These are phyloP conservation scores for Penicillium capsulatum DNA, from an alignment of 2,329 filamentous ascomycete species.

Conservation along the genomic window DNA sequence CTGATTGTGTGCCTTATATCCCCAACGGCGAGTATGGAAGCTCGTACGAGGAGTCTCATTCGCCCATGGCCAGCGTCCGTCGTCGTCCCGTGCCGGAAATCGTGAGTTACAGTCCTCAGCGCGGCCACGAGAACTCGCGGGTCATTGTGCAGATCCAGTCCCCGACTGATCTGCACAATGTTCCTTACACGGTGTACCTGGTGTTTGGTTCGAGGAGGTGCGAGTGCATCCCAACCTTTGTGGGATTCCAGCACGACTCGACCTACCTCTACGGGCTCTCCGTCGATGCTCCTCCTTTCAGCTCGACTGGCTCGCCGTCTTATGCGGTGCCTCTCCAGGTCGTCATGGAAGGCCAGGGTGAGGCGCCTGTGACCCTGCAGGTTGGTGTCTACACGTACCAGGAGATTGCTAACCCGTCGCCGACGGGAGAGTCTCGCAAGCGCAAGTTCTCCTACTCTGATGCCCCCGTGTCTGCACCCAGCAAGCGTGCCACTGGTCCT, in stretches of 20 bases:
- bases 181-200: constrained; percentile 57
- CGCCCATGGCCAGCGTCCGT: constrained; percentile 62
- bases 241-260: constrained; percentile 51
- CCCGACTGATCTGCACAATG: constrained; percentile 66
- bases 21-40: constrained; percentile 37
- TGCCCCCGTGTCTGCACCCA: constrained; percentile 45
- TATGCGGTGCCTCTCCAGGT: constrained; percentile 57
- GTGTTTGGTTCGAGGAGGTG: constrained; percentile 76
- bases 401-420: constrained; percentile 41
- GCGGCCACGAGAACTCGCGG: constrained; percentile 65
- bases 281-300: constrained; percentile 65
- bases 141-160: constrained; percentile 71
- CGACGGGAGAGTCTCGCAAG: constrained; percentile 49
- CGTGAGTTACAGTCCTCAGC: constrained; percentile 64
- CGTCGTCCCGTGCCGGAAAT: constrained; percentile 60
- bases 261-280: constrained; percentile 67
- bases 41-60: constrained; percentile 59
- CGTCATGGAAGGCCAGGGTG: constrained; percentile 56
- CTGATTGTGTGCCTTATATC: constrained; percentile 40
- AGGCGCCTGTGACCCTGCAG: constrained; percentile 49
- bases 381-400: constrained; percentile 62
- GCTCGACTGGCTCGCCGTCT: constrained; percentile 53
- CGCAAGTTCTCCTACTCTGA: constrained; percentile 53
- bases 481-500: constrained; percentile 47
- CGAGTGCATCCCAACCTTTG: constrained; percentile 61